Percentiles rank a stretch among this genome's conserved stretches.
phyloP scores from a whole-genome alignment of 106 monocot species.

The Dendrobium nobile region DNA sequence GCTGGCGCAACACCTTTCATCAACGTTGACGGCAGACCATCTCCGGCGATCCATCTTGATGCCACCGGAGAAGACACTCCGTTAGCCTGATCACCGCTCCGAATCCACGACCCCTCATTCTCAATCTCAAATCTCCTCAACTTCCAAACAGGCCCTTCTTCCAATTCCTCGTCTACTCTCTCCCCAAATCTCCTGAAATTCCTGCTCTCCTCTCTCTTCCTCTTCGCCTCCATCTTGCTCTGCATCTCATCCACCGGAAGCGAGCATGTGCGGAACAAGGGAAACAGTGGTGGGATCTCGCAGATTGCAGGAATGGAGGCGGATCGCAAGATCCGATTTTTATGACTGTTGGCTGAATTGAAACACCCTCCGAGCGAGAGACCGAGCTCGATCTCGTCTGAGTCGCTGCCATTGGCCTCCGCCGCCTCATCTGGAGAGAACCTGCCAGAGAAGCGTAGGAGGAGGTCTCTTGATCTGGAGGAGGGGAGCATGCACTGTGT shows the following conservation, averaged over 20 bases:
- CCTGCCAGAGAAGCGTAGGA: not conserved
- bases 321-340: not conserved
- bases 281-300: not conserved
- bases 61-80: not conserved
- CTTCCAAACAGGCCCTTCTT: not conserved
- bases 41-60: not conserved
- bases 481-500: not conserved
- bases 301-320: not conserved
- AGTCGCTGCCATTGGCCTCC: not conserved
- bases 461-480: not conserved
- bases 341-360: not conserved
- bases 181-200: not conserved
- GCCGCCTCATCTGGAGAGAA: not conserved
- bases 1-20: not conserved
- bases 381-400: slow-evolving; percentile 12
- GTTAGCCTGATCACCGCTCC: not conserved
- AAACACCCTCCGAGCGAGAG: slow-evolving; percentile 9
- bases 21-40: not conserved
- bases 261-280: slow-evolving; percentile 43
- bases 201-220: slow-evolving; percentile 61
- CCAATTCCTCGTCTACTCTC: not conserved
- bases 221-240: slow-evolving; percentile 62
- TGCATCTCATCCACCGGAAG: slow-evolving; percentile 70
- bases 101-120: not conserved
- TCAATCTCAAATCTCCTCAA: slow-evolving; percentile 1